These are phyloP conservation scores for Cicer arietinum DNA, from an alignment of 306 rosid genomes.

Conservation along the genomic window DNA sequence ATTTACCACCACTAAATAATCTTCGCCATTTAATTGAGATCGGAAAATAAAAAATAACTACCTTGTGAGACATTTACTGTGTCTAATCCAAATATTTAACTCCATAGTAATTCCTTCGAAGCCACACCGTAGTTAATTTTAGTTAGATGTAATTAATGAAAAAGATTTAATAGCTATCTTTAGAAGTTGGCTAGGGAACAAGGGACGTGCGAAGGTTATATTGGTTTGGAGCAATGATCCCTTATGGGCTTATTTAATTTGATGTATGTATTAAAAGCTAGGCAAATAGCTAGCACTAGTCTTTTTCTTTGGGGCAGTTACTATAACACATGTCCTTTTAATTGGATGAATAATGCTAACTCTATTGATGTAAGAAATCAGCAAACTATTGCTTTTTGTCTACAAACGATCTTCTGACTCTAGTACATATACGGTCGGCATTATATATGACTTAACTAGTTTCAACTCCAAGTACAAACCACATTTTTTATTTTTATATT, in stretches of 20 bases:
- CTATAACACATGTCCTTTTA: conserved; percentile 28
- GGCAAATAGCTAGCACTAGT: conserved; percentile 46
- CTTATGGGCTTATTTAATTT: conserved; percentile 41
- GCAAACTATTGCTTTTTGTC: conserved; percentile 6
- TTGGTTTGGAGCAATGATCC: not conserved
- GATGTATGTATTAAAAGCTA: conserved; percentile 42
- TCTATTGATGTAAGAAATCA: not conserved
- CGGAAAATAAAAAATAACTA: too few relatives aligned
- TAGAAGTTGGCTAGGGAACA: conserved; percentile 45
- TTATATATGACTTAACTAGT: conserved; percentile 9
- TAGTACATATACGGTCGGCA: conserved; percentile 25
- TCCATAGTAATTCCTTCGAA: not conserved
- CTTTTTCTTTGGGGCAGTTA: conserved; percentile 40
- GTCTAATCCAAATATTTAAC: not conserved
- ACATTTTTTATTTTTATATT: not conserved
- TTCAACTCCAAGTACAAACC: conserved; percentile 1
- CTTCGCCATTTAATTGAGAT: too few relatives aligned
- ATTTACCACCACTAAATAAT: too few relatives aligned
- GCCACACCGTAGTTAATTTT: too few relatives aligned
- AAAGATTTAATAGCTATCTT: conserved; percentile 35
- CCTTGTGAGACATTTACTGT: too few relatives aligned
- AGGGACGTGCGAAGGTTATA: conserved; percentile 23
- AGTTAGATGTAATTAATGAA: conserved; percentile 8
- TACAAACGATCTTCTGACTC: not conserved
- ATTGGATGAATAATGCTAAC: conserved; percentile 4